phyloP scores from a whole-genome alignment of 805 yeast genomes.

The Yarrowia sp. region DNA sequence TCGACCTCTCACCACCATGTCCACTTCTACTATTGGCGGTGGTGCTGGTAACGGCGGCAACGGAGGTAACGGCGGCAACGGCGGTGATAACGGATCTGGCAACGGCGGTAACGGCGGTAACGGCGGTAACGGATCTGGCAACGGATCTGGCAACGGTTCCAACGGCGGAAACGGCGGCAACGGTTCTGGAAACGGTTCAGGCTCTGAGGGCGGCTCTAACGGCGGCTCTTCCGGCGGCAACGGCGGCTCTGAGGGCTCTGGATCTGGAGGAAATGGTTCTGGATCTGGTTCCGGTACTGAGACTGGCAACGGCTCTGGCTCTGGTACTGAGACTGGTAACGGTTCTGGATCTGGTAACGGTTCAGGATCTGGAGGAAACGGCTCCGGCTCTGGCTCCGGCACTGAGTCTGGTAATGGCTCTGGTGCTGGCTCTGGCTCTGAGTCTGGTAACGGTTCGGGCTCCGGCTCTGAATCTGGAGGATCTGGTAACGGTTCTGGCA shows the following conservation, averaged over 20 bases:
- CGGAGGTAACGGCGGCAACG: no score
- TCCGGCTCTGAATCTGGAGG: constrained; percentile 2
- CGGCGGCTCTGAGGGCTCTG: constrained; percentile 20
- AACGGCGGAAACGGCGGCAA: no score
- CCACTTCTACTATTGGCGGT: constrained; percentile 8
- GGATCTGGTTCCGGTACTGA: constrained; percentile 10
- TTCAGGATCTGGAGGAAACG: neutral
- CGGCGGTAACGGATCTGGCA: neutral
- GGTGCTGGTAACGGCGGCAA: neutral
- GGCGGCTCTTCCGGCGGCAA: neutral
- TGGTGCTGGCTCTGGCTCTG: constrained; percentile 21
- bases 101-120: no score
- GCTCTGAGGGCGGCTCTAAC: constrained; percentile 12
- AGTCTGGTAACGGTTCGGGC: constrained; percentile 2
- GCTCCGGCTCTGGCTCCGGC: constrained; percentile 24
- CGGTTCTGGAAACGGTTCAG: neutral
- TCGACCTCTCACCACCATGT: constrained; percentile 10
- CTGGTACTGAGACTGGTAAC: constrained; percentile 1
- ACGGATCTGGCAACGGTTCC: no score
- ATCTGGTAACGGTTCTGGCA: constrained; percentile 21
- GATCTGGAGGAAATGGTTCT: constrained; percentile 12
- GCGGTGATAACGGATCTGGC: no score
- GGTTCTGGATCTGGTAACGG: constrained; percentile 1
- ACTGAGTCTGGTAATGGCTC: constrained; percentile 2
- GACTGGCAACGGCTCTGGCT: neutral